Base-by-base conservation (phyloP, 805 yeast genomes). In the Priceomyces haplophilus region DNA sequence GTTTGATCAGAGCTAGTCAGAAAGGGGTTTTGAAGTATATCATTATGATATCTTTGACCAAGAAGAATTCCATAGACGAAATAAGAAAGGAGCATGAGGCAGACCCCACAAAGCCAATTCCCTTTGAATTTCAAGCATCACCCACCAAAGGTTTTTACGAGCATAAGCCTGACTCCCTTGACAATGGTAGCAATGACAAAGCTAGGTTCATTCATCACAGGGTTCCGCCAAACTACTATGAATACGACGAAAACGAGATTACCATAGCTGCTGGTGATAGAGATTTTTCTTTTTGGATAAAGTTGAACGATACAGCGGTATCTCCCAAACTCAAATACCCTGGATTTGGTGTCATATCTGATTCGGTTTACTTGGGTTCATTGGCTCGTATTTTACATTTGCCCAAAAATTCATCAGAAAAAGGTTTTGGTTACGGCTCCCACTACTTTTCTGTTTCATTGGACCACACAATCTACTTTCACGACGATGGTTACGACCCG, bases 1-100 rank as follows among this genome's bases (percentile, higher is more conserved):
- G 73, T 15, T 45, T 55, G 38, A 56, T 69, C 4, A 48, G 59
- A 27, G 69, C 59, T 3, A 31, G 41, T 5, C 74, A 69, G 48
- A 48, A 60, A 18, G 59, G 55, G 10, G 58, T 59, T 19, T 46
- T 60, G 27, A 59, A 51, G 45, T 67, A 65, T 43, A 48, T 65
- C 7, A 62, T 62, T 32, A 65, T 62, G 56, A 50, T 69, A 6
- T 65, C 72, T 7, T 57, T 68, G 21, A 62, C 73, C 34, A 55
- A 49, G 36, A 56, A 55, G 45, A 68, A 68, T 45, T 58, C 61
- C 12, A 37, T 51, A 13, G 48, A 44, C 2, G 48, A 46, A 15
- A 43, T 54, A 0, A 49, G 48, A 7, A 36, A 41, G 15, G 53
- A 54, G 20, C 37, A 45, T 11, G 47, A 40, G n/a, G 42, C 41